Base-by-base conservation (phyloP, 2,329 filamentous ascomycete species). In the Diaporthe sp. region DNA sequence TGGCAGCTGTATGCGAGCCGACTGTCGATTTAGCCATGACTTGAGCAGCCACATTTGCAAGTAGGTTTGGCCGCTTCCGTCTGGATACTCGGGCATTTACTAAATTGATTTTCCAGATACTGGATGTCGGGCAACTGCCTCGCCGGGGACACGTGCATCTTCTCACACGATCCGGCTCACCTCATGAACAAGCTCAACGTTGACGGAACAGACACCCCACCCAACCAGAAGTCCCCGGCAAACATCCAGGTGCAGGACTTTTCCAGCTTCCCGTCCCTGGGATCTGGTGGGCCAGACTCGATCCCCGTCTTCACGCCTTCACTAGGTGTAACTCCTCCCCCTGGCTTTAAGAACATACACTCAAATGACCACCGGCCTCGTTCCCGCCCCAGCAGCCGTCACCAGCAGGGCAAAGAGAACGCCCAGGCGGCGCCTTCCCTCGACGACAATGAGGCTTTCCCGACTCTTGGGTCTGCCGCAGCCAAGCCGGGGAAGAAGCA, bases 1-100 rank as follows among this genome's bases (percentile, higher is more conserved):
- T 10, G 97, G 97, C n/a, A 94, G 97, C 83, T 99, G 97, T 83
- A 92, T 98, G 71, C 92, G 97, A 75, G 96, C 96, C 75, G 97
- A 99, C 84, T 99, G 97, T 83, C 93, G 96, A 74, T 99, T 98
- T 84, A 98, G 96, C 78, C 97, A 99, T 83, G 96, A 99, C 82
- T 89, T 98, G 58, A 97, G 95, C 81, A 97, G 94, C 81, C 97
- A 98, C 80, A 90, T 99, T 76, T 99, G 97, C 96, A 98, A 98
- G 95, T 97, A 88, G 89, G 95, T 93, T 55, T 28, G 17, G n/a
- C 33, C n/a, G n/a, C 64, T 25, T 22, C 30, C 17, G 8, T 22
- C 9, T 40, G 17, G 9, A 17, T 6, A 25, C 79, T 67, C 64
- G 71, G 55, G 57, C 71, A 33, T 57, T 52, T 64, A 12, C 75